These are phyloP conservation scores for Pichia phayaonensis DNA, from an alignment of 805 yeast genomes.

Conservation along the genomic window DNA sequence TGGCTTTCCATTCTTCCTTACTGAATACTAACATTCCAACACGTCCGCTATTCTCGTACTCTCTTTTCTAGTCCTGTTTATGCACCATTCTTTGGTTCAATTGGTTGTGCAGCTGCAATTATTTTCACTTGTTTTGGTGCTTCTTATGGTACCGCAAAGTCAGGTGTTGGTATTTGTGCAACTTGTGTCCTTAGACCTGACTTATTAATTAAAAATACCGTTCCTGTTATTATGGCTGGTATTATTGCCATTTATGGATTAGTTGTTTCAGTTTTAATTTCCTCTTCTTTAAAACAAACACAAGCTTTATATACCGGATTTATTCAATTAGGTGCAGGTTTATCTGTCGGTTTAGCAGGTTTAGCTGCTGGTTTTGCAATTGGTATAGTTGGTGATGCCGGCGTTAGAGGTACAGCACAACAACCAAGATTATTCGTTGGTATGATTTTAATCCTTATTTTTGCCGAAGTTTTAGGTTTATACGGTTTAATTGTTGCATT, in stretches of 20 bases:
- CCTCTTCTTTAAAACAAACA: slow-evolving; percentile 77
- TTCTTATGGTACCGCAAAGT: slow-evolving; percentile 96
- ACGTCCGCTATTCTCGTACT: background rate
- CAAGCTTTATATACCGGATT: slow-evolving; percentile 88
- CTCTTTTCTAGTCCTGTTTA: slow-evolving; percentile 54
- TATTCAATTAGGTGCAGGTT: slow-evolving; percentile 95
- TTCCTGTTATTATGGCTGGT: slow-evolving; percentile 98
- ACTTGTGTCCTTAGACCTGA: slow-evolving; percentile 97
- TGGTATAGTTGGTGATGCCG: slow-evolving; percentile 99
- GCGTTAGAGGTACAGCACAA: slow-evolving; percentile 96
- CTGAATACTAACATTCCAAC: background rate
- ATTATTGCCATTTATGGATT: slow-evolving; percentile 94
- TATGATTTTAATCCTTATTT: slow-evolving; percentile 94
- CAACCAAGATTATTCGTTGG: slow-evolving; percentile 97
- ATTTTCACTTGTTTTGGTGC: slow-evolving; percentile 94
- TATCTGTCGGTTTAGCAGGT: slow-evolving; percentile 94
- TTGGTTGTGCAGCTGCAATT: slow-evolving; percentile 94
- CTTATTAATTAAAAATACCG: slow-evolving; percentile 67
- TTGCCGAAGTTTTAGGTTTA: slow-evolving; percentile 95
- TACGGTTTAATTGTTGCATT: slow-evolving; percentile 82
- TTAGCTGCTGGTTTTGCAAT: slow-evolving; percentile 95
- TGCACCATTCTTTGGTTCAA: slow-evolving; percentile 97
- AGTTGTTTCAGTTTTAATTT: slow-evolving; percentile 92
- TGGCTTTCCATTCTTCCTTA: too few species aligned
- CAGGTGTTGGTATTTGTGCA: slow-evolving; percentile 97